Conservation (phyloP, 2,329 filamentous ascomycete species). For the Diaporthe sp. region DNA sequence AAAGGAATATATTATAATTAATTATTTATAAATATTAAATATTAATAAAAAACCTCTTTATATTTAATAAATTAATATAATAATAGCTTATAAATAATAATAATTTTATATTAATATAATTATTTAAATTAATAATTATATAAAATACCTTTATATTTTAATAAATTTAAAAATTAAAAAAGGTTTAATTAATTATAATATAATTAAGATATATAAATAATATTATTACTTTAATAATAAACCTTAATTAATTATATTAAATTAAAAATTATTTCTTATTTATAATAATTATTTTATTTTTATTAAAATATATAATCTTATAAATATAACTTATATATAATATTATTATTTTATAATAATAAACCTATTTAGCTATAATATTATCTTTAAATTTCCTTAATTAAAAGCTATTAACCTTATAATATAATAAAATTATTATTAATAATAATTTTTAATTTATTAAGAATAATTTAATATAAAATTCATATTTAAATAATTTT, state of each 20-base stretch:
- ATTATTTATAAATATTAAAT: background rate
- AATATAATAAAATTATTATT: too few relatives aligned
- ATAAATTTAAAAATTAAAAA: background rate
- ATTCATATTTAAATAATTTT: too few relatives aligned
- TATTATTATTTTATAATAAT: too few relatives aligned
- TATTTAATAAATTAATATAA: background rate
- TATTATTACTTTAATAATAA: background rate
- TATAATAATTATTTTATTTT: background rate
- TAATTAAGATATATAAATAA: background rate
- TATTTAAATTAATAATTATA: background rate
- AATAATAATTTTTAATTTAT: too few relatives aligned
- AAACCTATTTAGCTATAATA: too few relatives aligned
- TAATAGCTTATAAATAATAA: background rate
- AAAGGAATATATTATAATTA: background rate
- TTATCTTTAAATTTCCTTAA: too few relatives aligned
- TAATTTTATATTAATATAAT: background rate
- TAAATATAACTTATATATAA: too few relatives aligned
- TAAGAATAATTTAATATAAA: background rate
- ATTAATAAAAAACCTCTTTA: background rate
- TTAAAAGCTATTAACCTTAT: too few relatives aligned
- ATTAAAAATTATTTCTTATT: too few relatives aligned
- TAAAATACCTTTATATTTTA: background rate
- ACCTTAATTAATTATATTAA: background rate
- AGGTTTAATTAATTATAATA: background rate
- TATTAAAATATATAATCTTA: too few relatives aligned